These are phyloP conservation scores for Xylaria cubensis DNA, from an alignment of 495 filamentous ascomycete genomes.

Conservation along the genomic window DNA sequence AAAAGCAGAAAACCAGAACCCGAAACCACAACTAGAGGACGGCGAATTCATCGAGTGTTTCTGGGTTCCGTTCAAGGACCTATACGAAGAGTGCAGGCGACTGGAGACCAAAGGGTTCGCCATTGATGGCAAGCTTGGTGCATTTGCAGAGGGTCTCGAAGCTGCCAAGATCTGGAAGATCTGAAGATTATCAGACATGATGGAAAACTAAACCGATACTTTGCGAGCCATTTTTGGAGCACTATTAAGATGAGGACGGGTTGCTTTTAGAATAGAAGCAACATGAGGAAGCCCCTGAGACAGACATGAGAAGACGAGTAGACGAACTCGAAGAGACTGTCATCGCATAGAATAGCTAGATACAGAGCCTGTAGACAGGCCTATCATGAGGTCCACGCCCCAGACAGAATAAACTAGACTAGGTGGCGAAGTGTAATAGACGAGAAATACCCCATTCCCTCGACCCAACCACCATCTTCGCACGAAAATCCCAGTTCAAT, in stretches of 20 bases:
- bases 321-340: background rate
- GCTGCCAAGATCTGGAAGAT: conserved; percentile 60
- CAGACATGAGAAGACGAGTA: background rate
- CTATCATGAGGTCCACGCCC: background rate
- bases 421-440: background rate
- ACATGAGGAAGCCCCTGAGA: background rate
- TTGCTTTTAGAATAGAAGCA: background rate
- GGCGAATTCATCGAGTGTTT: conserved; percentile 81
- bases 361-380: background rate
- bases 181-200: conserved; percentile 16
- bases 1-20: conserved; percentile 63
- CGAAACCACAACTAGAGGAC: conserved; percentile 72
- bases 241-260: background rate
- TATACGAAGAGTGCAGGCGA: conserved; percentile 63
- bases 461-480: background rate
- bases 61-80: conserved; percentile 62
- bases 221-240: background rate
- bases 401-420: conserved; percentile 5
- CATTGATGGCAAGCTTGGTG: conserved; percentile 76
- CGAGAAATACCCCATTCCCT: background rate
- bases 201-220: background rate
- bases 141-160: conserved; percentile 76
- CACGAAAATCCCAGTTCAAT: background rate
- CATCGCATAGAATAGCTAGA: background rate
- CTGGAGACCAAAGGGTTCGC: conserved; percentile 69